A percentile compares a stretch with the other conserved stretches of the same genome.
Conservation (phyloP, 2,329 filamentous ascomycete genomes). For the Iodosphaeria phyllophila region DNA sequence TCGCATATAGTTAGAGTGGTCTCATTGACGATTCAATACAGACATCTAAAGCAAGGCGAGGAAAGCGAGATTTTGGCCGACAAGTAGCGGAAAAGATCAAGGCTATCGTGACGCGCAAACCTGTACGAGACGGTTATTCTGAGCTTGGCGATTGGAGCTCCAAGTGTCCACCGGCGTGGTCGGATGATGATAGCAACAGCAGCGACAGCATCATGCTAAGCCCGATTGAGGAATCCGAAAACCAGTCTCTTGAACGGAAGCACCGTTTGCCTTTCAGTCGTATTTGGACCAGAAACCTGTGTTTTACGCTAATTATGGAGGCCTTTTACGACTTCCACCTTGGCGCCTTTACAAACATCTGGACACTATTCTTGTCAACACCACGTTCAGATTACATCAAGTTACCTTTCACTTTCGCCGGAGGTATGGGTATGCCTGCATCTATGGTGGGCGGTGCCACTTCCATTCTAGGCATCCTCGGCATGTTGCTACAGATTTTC, state of each 20-base stretch:
- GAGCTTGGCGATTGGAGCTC: too few relatives aligned
- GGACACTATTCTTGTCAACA: conserved; percentile 50
- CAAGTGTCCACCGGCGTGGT: too few relatives aligned
- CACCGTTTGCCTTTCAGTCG: conserved; percentile 17
- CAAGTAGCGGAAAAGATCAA: too few relatives aligned
- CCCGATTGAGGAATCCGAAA: too few relatives aligned
- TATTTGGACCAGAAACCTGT: conserved; percentile 27
- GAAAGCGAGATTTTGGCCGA: conserved; percentile 27
- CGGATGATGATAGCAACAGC: too few relatives aligned
- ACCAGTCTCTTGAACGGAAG: neutral
- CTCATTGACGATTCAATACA: conserved; percentile 6
- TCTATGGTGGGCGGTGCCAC: conserved; percentile 50
- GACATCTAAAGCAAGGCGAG: conserved; percentile 26
- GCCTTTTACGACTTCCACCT: conserved; percentile 55
- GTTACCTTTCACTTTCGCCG: conserved; percentile 36
- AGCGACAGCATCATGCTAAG: too few relatives aligned
- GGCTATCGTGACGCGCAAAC: too few relatives aligned
- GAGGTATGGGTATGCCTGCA: conserved; percentile 48
- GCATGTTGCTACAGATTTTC: conserved; percentile 49
- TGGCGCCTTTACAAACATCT: conserved; percentile 50
- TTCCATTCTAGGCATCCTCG: conserved; percentile 49
- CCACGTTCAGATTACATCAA: conserved; percentile 26
- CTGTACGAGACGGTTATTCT: too few relatives aligned
- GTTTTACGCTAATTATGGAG: conserved; percentile 38
- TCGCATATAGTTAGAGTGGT: neutral